Evolutionary conservation across 306 rosid species (phyloP).

Genomic region (Acacia confusa): DNA sequence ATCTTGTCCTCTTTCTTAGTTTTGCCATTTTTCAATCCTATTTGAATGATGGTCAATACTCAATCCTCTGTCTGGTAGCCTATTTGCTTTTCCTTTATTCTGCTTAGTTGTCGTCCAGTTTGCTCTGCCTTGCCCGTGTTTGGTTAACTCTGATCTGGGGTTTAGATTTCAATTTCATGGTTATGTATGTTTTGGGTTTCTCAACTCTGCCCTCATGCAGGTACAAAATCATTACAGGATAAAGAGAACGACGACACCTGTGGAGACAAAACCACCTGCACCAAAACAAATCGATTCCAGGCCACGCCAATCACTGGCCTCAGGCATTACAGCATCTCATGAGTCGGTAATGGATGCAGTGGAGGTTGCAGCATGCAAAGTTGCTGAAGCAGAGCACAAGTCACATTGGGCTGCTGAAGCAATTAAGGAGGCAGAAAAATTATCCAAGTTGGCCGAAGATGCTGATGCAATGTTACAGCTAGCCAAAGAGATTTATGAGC

Average conservation of each 20-base stretch:
- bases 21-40: background rate
- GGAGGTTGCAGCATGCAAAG: slow-evolving; percentile 51
- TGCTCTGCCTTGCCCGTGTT: background rate
- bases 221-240: slow-evolving; percentile 61
- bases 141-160: slow-evolving; percentile 15
- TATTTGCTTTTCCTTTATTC: background rate
- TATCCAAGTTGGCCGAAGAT: slow-evolving; percentile 56
- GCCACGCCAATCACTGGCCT: slow-evolving; percentile 30
- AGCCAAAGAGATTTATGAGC: slow-evolving; percentile 55
- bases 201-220: slow-evolving; percentile 43
- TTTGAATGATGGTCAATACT: background rate
- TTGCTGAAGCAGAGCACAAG: slow-evolving; percentile 77
- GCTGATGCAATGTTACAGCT: slow-evolving; percentile 55
- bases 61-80: background rate
- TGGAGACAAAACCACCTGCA: slow-evolving; percentile 36
- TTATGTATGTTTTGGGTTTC: slow-evolving; percentile 4
- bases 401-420: slow-evolving; percentile 70
- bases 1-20: background rate
- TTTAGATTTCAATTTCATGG: slow-evolving; percentile 20
- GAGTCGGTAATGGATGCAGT: slow-evolving; percentile 53
- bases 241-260: slow-evolving; percentile 29
- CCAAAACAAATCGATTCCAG: slow-evolving; percentile 48
- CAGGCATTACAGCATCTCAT: slow-evolving; percentile 23
- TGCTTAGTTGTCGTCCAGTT: background rate
- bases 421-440: slow-evolving; percentile 57